Percentiles rank a stretch among this genome's conserved stretches.
phyloP scores from a whole-genome alignment of 176 grass and related monocot genomes.

The Triticum urartu region DNA sequence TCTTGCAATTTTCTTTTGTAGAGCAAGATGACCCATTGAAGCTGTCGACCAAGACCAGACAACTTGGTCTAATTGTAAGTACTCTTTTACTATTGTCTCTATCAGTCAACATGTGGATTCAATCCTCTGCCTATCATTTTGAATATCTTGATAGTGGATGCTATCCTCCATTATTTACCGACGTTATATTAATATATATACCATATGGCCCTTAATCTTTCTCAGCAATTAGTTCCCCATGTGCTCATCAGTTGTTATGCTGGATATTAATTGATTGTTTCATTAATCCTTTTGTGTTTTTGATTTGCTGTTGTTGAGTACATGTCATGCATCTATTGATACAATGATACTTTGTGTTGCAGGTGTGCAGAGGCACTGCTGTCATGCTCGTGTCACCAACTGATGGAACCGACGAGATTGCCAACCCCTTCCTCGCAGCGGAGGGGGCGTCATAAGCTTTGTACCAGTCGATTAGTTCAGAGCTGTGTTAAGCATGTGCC shows the following conservation, averaged over 20 bases:
- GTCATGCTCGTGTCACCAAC: constrained; percentile 96
- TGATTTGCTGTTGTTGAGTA: neutral
- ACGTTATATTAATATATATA: neutral
- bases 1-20: constrained; percentile 23
- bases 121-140: neutral
- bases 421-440: constrained; percentile 73
- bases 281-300: neutral
- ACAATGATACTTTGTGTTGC: neutral
- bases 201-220: neutral
- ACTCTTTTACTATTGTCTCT: neutral
- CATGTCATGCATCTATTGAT: neutral
- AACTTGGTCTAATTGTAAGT: constrained; percentile 88
- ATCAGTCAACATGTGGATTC: neutral
- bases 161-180: neutral
- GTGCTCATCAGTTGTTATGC: neutral
- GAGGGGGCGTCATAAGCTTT: constrained; percentile 53
- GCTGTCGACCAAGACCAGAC: constrained; percentile 65
- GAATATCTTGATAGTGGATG: neutral
- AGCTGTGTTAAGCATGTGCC: neutral
- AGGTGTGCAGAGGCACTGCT: constrained; percentile 87
- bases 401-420: constrained; percentile 88
- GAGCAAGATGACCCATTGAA: constrained; percentile 80
- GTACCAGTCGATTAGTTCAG: neutral
- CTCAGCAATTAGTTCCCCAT: neutral
- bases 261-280: neutral